Conservation (phyloP, 2,329 filamentous ascomycete genomes). For the Chrysoporthe deuterocubensis region DNA sequence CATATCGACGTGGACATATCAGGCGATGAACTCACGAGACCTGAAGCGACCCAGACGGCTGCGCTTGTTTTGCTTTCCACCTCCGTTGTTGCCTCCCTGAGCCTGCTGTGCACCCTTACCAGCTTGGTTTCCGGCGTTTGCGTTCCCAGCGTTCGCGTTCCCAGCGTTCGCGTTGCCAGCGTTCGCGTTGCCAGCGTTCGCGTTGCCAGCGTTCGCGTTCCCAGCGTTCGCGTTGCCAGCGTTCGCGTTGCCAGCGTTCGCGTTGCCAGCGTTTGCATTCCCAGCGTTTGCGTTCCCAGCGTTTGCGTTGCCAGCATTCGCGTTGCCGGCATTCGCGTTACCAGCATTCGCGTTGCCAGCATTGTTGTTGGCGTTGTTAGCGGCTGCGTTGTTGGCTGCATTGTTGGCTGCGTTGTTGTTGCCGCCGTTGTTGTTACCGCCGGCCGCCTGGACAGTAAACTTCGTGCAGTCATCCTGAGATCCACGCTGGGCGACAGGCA, state of each 20-base stretch:
- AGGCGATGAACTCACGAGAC: constrained; percentile 23
- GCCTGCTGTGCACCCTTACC: neutral
- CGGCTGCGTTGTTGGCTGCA: neutral
- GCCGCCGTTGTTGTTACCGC: constrained; percentile 11
- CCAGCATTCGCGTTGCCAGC: neutral
- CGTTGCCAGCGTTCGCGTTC: neutral
- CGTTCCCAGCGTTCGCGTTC: neutral
- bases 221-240: neutral
- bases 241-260: neutral
- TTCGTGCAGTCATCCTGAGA: constrained; percentile 46
- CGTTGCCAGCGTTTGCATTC: neutral
- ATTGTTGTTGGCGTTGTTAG: constrained; percentile 26
- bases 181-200: neutral
- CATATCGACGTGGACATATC: neutral
- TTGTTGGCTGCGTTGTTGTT: constrained; percentile 20
- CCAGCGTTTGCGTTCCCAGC: neutral
- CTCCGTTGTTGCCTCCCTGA: neutral
- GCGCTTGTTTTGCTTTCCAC: constrained; percentile 14
- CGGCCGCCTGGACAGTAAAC: constrained; percentile 38
- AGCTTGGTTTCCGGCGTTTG: neutral
- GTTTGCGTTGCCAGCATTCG: neutral
- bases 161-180: neutral
- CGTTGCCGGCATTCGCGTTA: neutral
- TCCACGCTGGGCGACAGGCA: constrained; percentile 45
- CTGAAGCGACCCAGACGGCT: constrained; percentile 12